Evolutionary conservation across 1,139 yeast species (phyloP), one percentile per base, ranked within the genome.

Genomic region (Eremothecium gossypii): DNA sequence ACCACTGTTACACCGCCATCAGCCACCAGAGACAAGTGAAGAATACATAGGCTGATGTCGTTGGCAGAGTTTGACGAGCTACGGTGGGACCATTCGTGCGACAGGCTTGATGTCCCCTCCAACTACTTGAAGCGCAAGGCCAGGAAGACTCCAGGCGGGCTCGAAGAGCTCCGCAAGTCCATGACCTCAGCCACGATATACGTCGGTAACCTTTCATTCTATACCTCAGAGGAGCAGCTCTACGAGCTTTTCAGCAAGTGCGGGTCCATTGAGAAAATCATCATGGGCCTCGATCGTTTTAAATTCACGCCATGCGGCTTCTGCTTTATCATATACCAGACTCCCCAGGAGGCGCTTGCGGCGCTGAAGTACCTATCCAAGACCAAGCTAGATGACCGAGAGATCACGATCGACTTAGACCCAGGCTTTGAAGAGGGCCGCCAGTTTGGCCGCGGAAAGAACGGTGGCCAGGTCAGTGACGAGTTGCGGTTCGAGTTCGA

Each of bases 361-460:
- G 84, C 96, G 6, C 76, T 89, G 57, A 82, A 86, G 57, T 89
- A 78, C 58, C 68, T 91, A 45, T 79, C 83, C 49, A 80, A 79
- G 39, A 86, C 95, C 0, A 80, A 78, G 54, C 70, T 89, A 39
- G 96, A 89, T 58, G 93, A 89, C 41, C 78, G 85, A 47, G 69
- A 70, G 27, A 73, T 89, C 51, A 79, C 83, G 38, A 83, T 89
- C 39, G 98, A 89, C 63, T 68, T 91, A 53, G 98, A 89, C 58
- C 95, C 96, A 0, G 98, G 98, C 0, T 89, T 89, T 60, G 76
- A 74, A 50, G 96, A 89, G 54, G 97, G 97, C 1, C 71, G 98
- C 52, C 96, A 91, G 59, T 89, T 79, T 58, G 97, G 97, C 11
- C 73, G 98, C 53, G 97, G 97, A 37, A 73, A 74, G 26, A 78